phyloP scores from a whole-genome alignment of 2,329 filamentous ascomycete species.

The Annulohypoxylon truncatum region DNA sequence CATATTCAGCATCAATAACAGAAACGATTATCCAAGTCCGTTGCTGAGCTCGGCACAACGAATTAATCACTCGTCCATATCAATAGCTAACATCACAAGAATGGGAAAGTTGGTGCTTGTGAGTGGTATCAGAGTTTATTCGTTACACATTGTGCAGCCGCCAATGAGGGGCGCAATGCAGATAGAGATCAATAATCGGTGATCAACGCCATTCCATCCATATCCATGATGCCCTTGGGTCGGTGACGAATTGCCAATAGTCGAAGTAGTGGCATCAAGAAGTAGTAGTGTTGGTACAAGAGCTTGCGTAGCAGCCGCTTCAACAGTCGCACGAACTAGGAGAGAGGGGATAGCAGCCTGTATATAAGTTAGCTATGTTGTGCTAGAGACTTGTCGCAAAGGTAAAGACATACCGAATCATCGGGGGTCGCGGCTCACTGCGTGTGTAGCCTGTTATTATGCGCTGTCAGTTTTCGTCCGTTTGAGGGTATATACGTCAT shows the following conservation, averaged over 20 bases:
- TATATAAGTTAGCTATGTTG: slow-evolving; percentile 39
- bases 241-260: slow-evolving; percentile 17
- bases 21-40: background rate
- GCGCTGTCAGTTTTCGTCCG: slow-evolving; percentile 27
- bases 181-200: slow-evolving; percentile 11
- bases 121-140: slow-evolving; percentile 45
- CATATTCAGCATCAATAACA: background rate
- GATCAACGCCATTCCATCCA: slow-evolving; percentile 26
- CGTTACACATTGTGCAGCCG: slow-evolving; percentile 45
- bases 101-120: background rate
- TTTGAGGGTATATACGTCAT: background rate
- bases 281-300: slow-evolving; percentile 31
- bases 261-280: slow-evolving; percentile 15
- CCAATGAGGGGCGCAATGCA: slow-evolving; percentile 11
- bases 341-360: slow-evolving; percentile 74
- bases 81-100: background rate
- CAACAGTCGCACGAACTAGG: slow-evolving; percentile 54
- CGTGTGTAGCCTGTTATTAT: slow-evolving; percentile 81
- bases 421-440: slow-evolving; percentile 87
- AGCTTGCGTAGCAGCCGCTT: background rate
- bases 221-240: slow-evolving; percentile 10
- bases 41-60: background rate
- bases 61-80: background rate
- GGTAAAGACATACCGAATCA: slow-evolving; percentile 62
- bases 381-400: background rate